Evolutionary conservation across 495 filamentous ascomycete genomes (phyloP).

Genomic region (Neurospora sublineolata): DNA sequence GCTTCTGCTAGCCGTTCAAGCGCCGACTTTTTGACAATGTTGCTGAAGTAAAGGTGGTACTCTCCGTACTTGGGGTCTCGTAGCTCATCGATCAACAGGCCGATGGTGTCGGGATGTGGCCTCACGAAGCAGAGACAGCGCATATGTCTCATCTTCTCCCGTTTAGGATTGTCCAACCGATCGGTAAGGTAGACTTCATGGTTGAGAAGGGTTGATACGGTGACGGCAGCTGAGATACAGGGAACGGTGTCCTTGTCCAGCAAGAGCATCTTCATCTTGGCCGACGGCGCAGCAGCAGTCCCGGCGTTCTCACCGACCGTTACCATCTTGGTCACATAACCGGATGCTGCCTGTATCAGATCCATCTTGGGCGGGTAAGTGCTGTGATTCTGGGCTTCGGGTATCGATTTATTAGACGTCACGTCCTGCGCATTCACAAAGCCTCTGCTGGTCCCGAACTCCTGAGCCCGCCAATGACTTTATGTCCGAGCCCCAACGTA

Average conservation of each 20-base stretch:
- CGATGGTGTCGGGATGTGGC: constrained; percentile 81
- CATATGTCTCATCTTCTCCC: constrained; percentile 97
- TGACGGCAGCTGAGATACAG: constrained; percentile 88
- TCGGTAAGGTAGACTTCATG: constrained; percentile 98
- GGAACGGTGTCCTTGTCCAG: constrained; percentile 90
- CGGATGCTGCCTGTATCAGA: constrained; percentile 78
- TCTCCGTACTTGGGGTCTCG: constrained; percentile 96
- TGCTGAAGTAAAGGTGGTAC: constrained; percentile 95
- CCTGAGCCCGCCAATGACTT: not conserved
- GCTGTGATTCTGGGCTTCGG: not conserved
- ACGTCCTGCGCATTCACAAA: not conserved
- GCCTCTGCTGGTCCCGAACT: not conserved
- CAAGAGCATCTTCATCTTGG: constrained; percentile 98
- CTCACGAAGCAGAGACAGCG: constrained; percentile 88
- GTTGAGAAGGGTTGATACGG: constrained; percentile 88
- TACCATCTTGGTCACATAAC: constrained; percentile 97
- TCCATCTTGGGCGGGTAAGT: constrained; percentile 53
- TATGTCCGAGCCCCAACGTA: not conserved
- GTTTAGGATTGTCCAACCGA: constrained; percentile 76
- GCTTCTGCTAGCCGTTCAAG: constrained; percentile 90
- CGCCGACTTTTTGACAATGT: constrained; percentile 91
- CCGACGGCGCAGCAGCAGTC: constrained; percentile 50
- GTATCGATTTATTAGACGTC: not conserved
- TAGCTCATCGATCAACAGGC: constrained; percentile 88
- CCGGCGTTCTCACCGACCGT: constrained; percentile 62